Conservation (phyloP, 225 moss, liverwort and hornwort species). For the Bryoerythrophyllum caledonicum region DNA sequence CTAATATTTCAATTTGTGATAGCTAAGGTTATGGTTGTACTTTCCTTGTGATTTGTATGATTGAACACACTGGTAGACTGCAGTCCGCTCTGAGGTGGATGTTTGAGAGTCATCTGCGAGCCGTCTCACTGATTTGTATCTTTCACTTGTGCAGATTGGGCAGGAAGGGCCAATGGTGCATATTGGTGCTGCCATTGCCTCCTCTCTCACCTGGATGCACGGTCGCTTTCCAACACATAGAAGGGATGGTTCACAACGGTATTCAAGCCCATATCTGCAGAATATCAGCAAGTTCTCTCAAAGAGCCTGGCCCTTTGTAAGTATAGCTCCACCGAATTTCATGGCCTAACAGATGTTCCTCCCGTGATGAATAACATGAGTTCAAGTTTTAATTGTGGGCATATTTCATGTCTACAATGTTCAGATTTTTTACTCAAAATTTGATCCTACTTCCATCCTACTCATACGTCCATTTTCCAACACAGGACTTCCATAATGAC, state of each 20-base stretch:
- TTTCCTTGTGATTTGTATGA: not conserved
- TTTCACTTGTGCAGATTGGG: constrained; percentile 60
- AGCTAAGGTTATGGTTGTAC: not conserved
- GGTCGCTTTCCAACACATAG: constrained; percentile 64
- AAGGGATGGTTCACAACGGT: constrained; percentile 35
- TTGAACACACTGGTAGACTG: constrained; percentile 14
- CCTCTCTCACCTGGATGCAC: constrained; percentile 90
- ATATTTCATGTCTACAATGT: not conserved
- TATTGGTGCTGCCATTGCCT: constrained; percentile 85
- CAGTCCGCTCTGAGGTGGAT: not conserved
- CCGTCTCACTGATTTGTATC: constrained; percentile 3
- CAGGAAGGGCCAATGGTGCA: constrained; percentile 95
- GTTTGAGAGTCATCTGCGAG: not conserved
- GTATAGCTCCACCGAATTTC: constrained; percentile 18
- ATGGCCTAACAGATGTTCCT: not conserved
- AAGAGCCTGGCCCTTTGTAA: constrained; percentile 66
- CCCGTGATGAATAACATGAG: not conserved
- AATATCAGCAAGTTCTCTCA: constrained; percentile 55
- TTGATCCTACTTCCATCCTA: not conserved
- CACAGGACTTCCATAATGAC: constrained; percentile 85
- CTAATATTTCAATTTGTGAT: constrained; percentile 3
- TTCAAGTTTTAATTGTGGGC: not conserved
- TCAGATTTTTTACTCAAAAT: constrained; percentile 1
- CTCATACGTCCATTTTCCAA: not conserved
- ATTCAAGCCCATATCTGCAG: constrained; percentile 42